These are phyloP conservation scores for Paecilomyces niveus DNA, from an alignment of 2,329 filamentous ascomycete species.

Conservation along the genomic window DNA sequence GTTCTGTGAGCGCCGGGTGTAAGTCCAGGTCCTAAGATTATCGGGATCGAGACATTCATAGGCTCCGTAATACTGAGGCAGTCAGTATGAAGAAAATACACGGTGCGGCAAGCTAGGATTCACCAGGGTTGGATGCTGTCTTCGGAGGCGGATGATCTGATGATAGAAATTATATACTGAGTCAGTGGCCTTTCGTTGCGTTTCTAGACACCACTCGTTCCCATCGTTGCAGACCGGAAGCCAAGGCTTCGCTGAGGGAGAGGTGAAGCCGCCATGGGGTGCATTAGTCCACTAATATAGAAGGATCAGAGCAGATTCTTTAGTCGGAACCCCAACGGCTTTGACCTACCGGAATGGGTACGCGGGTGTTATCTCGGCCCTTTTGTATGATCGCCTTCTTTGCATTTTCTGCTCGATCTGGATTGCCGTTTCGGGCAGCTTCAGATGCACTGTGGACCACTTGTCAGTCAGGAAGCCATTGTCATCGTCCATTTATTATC, in stretches of 20 bases:
- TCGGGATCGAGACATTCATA: conserved; percentile 9
- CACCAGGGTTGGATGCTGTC: conserved; percentile 32
- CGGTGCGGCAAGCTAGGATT: neutral
- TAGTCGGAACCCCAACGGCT: neutral
- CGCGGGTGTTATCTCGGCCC: conserved; percentile 22
- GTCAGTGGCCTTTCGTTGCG: conserved; percentile 13
- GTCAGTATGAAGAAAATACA: neutral
- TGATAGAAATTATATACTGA: conserved; percentile 55
- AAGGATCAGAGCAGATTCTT: neutral
- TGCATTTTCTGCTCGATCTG: conserved; percentile 15
- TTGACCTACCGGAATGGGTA: conserved; percentile 15
- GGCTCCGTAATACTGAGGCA: conserved; percentile 8
- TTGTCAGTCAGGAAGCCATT: neutral
- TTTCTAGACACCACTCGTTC: conserved; percentile 49
- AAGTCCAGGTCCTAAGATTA: conserved; percentile 8
- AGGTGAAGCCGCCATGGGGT: conserved; percentile 10
- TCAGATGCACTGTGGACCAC: conserved; percentile 11
- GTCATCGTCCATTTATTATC: neutral
- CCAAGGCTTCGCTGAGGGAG: conserved; percentile 45
- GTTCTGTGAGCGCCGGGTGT: conserved; percentile 6
- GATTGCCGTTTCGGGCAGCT: conserved; percentile 8
- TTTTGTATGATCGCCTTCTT: conserved; percentile 20
- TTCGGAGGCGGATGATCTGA: conserved; percentile 47
- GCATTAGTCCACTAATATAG: conserved; percentile 9
- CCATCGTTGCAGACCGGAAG: conserved; percentile 58